Conservation (phyloP, 129 eudicot species). For the Flaveria linearis region DNA sequence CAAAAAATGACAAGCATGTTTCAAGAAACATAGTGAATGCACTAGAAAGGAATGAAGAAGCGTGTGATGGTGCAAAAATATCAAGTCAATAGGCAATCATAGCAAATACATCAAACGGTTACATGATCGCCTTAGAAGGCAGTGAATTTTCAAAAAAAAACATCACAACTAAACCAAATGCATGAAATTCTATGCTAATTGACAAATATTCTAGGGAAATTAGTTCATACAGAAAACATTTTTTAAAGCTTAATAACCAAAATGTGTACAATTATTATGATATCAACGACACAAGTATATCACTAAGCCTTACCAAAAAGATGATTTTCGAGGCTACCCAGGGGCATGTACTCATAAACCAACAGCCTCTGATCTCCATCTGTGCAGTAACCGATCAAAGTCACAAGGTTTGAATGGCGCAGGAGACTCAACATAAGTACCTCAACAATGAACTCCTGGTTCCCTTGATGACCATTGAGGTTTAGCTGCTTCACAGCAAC, state of each 20-base stretch:
- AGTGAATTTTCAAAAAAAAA: not conserved
- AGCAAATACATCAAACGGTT: not conserved
- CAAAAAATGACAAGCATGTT: not conserved
- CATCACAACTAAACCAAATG: not conserved
- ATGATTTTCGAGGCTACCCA: slow-evolving; percentile 89
- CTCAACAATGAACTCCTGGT: slow-evolving; percentile 85
- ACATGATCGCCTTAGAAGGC: not conserved
- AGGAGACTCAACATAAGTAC: slow-evolving; percentile 83
- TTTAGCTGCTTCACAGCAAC: slow-evolving; percentile 88
- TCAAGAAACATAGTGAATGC: not conserved
- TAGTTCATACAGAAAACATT: not conserved
- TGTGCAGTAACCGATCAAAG: slow-evolving; percentile 81
- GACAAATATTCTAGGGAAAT: not conserved
- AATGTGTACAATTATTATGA: not conserved
- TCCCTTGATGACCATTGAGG: slow-evolving; percentile 74
- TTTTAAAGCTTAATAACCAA: not conserved
- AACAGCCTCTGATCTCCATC: slow-evolving; percentile 87
- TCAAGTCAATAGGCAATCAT: not conserved
- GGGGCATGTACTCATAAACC: slow-evolving; percentile 87
- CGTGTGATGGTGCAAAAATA: not conserved
- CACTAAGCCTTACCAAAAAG: slow-evolving; percentile 62
- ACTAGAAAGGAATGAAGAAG: not conserved
- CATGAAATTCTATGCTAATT: slow-evolving; percentile 10
- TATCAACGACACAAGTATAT: not conserved
- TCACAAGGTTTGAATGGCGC: slow-evolving; percentile 85